phyloP scores from a whole-genome alignment of 1,284 basidiomycete species.

The Quambalaria eucalypti region DNA sequence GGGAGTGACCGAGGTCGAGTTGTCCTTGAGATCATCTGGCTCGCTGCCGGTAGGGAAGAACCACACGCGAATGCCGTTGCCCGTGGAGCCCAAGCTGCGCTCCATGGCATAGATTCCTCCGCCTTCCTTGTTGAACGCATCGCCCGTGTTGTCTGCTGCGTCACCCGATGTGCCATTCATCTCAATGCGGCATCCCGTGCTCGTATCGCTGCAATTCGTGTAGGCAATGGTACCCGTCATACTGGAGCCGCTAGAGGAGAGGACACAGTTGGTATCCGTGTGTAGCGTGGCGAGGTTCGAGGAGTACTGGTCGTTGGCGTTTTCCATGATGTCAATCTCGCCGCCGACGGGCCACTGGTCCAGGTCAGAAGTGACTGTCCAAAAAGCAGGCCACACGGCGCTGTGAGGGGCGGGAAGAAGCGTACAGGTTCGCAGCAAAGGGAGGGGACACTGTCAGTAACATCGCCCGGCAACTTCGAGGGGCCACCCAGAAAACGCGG shows the following conservation, averaged over 20 bases:
- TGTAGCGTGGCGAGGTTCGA: conserved; percentile 31
- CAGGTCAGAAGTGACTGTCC: conserved; percentile 34
- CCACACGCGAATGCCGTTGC: conserved; percentile 40
- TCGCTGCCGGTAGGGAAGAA: conserved; percentile 23
- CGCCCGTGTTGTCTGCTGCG: conserved; percentile 23
- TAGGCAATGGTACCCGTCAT: conserved; percentile 22
- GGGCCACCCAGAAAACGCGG: too few species aligned
- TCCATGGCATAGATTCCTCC: conserved; percentile 43
- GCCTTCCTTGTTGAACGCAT: conserved; percentile 25
- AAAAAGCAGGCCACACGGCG: conserved; percentile 44
- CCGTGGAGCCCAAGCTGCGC: conserved; percentile 30
- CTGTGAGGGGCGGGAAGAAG: conserved; percentile 37
- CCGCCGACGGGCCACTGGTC: conserved; percentile 36
- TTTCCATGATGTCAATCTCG: conserved; percentile 44
- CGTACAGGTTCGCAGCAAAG: conserved; percentile 31
- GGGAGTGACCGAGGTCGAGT: conserved; percentile 17
- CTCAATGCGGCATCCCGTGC: conserved; percentile 33
- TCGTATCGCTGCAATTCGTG: conserved; percentile 27
- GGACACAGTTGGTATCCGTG: conserved; percentile 22
- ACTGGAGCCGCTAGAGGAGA: conserved; percentile 5
- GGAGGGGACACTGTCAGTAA: not conserved
- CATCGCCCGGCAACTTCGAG: not conserved
- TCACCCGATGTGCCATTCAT: conserved; percentile 20
- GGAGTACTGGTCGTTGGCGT: conserved; percentile 36
- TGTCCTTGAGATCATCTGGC: conserved; percentile 18